A percentile compares a stretch with the other conserved stretches of the same genome.
Evolutionary conservation across 2,329 filamentous ascomycete species (phyloP).

Genomic region (Fusarium sp.): DNA sequence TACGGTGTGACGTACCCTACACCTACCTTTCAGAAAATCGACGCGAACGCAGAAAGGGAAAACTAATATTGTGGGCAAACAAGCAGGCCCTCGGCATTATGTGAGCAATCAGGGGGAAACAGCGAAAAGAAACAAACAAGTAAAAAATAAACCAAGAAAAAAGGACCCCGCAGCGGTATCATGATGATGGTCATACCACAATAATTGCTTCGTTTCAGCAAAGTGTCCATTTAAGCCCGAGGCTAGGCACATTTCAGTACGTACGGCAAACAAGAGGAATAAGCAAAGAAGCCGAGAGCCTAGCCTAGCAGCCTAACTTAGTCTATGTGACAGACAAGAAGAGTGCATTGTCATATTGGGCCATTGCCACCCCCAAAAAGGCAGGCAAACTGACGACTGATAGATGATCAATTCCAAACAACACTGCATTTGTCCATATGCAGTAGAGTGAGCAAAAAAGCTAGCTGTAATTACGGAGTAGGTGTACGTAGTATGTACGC

Average conservation of each 20-base stretch:
- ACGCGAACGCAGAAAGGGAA: conserved; percentile 1
- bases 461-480: neutral
- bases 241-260: neutral
- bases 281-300: conserved; percentile 19
- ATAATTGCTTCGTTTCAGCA: neutral
- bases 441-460: neutral
- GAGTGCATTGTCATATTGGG: neutral
- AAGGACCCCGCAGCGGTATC: neutral
- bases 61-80: neutral
- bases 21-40: neutral
- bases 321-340: conserved; percentile 2
- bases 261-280: neutral
- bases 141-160: neutral
- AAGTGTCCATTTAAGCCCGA: conserved; percentile 3
- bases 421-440: conserved; percentile 5
- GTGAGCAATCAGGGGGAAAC: neutral
- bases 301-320: no score
- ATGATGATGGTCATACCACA: conserved; percentile 10
- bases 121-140: neutral
- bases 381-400: neutral
- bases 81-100: neutral
- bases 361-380: conserved; percentile 6
- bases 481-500: neutral
- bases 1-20: conserved; percentile 26
- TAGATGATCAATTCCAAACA: conserved; percentile 22